Evolutionary conservation across 2,329 filamentous ascomycete genomes (phyloP), one percentile per base, ranked within the genome.

Genomic region (Balansia obtecta): DNA sequence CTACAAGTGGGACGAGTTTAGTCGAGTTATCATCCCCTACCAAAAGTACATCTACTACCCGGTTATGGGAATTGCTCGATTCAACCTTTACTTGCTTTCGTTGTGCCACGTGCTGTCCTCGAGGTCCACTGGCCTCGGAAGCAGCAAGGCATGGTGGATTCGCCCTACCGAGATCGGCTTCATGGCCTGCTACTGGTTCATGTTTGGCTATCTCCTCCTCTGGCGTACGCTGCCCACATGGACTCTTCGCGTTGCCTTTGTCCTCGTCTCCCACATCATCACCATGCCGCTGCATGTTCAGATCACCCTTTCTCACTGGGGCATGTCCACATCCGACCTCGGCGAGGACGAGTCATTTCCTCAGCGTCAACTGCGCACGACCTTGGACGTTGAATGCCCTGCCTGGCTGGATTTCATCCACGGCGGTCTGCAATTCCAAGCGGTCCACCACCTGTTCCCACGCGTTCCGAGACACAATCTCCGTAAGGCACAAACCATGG

Each of bases 381-480:
- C 82, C 27, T 85, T 86, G 82, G 83, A 87, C 58, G 78, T 87
- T 45, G 81, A 85, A 58, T 86, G 83, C 64, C 83, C 83, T 0
- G 68, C 72, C 22, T 87, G 83, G 83, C 68, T 87, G 27, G 83
- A 87, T 62, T 86, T 81, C 57, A 72, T 85, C 60, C 83, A 87
- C 62, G 83, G 83, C 46, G 83, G 83, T 1, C 69, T 87, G 30
- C 83, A 86, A 65, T 87, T 86, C 66, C 83, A 86, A 64, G 82
- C 77, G 7, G 75, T 86, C 2, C 83, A 87, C 63, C 83, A 87
- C 56, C 64, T 86, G 11, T 86, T 82, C 59, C 83, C 83, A 2
- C 73, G 83, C 4, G 72, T 86, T 49, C 83, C 83, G 1, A 68
- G 83, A 22, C 83, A 86, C 63, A 86, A 86, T 61, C 66, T 86